Conservation (phyloP, 2,329 filamentous ascomycete species). For the Botrytis fragariae region DNA sequence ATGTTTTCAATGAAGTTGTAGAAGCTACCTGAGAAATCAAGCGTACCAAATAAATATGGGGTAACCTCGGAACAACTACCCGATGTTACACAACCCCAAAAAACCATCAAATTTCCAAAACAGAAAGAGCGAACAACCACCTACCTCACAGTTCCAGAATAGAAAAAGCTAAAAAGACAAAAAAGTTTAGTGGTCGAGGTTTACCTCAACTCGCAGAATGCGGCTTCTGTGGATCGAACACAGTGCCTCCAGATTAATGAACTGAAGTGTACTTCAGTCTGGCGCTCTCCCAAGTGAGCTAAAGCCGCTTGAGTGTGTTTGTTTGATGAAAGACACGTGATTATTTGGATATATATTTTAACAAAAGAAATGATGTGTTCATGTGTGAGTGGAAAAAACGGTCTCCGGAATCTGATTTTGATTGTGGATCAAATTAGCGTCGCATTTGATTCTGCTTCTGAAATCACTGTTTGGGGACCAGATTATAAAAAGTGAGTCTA, state of each 20-base stretch:
- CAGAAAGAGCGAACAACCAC: neutral
- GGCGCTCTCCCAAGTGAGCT: constrained; percentile 20
- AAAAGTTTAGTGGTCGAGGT: neutral
- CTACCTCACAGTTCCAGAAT: neutral
- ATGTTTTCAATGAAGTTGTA: no score
- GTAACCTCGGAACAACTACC: neutral
- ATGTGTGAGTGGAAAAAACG: no score
- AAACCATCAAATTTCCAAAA: neutral
- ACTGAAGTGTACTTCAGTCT: constrained; percentile 17
- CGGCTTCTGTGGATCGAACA: constrained; percentile 18
- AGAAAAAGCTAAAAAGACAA: neutral
- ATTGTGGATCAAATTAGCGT: neutral
- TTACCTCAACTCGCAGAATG: constrained; percentile 15
- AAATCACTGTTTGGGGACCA: neutral
- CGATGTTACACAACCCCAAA: neutral
- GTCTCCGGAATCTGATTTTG: neutral
- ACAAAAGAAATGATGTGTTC: no score
- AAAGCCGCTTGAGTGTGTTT: constrained; percentile 16
- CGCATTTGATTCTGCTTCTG: neutral
- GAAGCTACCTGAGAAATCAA: no score
- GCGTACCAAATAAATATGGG: neutral
- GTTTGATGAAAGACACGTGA: accelerated
- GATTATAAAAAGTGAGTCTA: neutral
- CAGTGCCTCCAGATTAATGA: constrained; percentile 13
- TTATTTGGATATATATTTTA: no score